Evolutionary conservation across 2,329 filamentous ascomycete genomes (phyloP).

Genomic region (Stachybotrys echinatus): DNA sequence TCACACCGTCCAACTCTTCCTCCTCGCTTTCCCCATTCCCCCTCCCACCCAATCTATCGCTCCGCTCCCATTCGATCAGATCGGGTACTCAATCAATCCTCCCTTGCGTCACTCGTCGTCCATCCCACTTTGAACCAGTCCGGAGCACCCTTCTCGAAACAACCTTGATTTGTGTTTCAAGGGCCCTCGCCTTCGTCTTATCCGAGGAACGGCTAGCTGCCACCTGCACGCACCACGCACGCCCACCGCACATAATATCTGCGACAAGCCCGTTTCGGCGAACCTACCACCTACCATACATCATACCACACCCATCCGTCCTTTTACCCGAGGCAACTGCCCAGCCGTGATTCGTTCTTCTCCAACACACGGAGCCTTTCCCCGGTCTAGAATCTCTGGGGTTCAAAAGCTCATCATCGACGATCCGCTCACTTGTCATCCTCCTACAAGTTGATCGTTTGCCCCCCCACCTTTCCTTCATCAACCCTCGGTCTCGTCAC

Average conservation of each 20-base stretch:
- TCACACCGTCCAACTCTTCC: background rate
- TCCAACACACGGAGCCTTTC: background rate
- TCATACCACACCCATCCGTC: background rate
- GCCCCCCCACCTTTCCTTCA: background rate
- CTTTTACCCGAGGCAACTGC: no score
- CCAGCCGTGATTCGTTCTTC: no score
- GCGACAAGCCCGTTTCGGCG: background rate
- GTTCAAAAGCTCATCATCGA: background rate
- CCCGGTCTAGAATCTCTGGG: background rate
- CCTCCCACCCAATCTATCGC: background rate
- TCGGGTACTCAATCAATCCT: background rate
- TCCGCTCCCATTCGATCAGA: background rate
- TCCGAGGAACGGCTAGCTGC: background rate
- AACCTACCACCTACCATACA: no score
- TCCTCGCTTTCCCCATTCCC: background rate
- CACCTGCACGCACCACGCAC: background rate
- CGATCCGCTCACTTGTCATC: background rate
- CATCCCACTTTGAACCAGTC: background rate
- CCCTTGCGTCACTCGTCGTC: background rate
- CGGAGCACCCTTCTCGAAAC: background rate
- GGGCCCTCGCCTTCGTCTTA: background rate
- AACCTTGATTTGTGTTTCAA: background rate
- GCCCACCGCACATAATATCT: background rate
- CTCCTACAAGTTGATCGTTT: background rate
- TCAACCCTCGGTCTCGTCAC: background rate